Conservation (phyloP, 345 rosid genomes). For the Psidium friedrichsthalianum region DNA sequence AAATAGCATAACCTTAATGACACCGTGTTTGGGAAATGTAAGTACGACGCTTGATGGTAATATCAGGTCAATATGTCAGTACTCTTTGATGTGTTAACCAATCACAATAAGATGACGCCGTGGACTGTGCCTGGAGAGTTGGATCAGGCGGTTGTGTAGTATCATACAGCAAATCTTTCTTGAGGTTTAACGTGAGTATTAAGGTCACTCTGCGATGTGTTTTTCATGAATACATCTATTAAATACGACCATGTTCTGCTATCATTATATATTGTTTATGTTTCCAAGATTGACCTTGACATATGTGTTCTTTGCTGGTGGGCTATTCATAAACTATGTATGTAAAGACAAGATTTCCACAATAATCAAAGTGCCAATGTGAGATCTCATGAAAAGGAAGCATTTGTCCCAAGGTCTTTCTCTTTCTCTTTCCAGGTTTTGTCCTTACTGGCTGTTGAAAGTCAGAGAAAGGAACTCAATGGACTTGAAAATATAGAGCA, state of each 20-base stretch:
- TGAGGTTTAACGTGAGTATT: neutral
- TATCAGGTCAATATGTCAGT: neutral
- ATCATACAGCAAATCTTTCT: neutral
- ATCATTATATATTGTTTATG: neutral
- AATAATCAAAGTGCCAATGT: neutral
- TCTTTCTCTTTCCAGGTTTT: neutral
- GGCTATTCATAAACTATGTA: neutral
- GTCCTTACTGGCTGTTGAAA: neutral
- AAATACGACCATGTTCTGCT: neutral
- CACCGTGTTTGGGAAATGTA: neutral
- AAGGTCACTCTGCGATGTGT: neutral
- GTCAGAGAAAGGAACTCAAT: neutral
- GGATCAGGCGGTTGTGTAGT: neutral
- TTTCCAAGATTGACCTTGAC: neutral
- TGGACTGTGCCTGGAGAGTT: neutral
- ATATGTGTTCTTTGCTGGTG: neutral
- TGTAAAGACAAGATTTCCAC: neutral
- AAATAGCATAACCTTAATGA: neutral
- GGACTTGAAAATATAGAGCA: neutral
- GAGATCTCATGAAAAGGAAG: neutral
- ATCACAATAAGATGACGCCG: neutral
- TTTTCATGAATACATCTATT: neutral
- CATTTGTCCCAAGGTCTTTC: neutral
- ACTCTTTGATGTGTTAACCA: neutral
- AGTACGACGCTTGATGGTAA: neutral